Conservation (phyloP, 257 asterid species). For the Orobanche coerulescens region DNA sequence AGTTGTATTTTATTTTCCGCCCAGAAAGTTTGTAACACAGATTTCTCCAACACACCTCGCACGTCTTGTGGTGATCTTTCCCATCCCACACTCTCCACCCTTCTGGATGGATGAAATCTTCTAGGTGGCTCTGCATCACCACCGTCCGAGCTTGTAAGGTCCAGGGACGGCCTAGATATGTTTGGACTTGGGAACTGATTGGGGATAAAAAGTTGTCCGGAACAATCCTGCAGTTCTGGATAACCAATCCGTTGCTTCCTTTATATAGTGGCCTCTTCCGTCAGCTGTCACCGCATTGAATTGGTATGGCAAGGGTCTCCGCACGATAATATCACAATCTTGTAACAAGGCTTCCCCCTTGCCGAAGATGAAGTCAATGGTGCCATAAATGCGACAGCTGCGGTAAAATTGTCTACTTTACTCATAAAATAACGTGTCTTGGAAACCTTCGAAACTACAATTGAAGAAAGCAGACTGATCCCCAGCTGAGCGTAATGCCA, state of each 20-base stretch:
- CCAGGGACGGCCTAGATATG: conserved; percentile 66
- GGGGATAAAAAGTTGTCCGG: conserved; percentile 34
- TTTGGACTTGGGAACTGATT: conserved; percentile 23
- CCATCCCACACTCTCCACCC: conserved; percentile 46
- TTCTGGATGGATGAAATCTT: conserved; percentile 51
- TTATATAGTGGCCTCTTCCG: conserved; percentile 30
- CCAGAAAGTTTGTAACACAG: no score
- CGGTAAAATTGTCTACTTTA: conserved; percentile 48
- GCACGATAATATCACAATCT: conserved; percentile 44
- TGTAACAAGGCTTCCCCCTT: conserved; percentile 57
- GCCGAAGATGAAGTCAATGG: conserved; percentile 73
- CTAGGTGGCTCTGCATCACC: conserved; percentile 50
- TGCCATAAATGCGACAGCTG: conserved; percentile 62
- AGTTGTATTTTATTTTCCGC: no score
- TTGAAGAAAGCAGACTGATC: conserved; percentile 53
- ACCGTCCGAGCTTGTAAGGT: conserved; percentile 34
- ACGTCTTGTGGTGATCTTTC: conserved; percentile 18
- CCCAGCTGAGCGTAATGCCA: conserved; percentile 46
- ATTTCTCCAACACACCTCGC: no score
- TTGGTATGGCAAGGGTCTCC: conserved; percentile 37
- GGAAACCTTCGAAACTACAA: conserved; percentile 62
- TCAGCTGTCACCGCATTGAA: conserved; percentile 62
- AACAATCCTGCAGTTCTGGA: conserved; percentile 59
- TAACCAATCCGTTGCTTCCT: conserved; percentile 41
- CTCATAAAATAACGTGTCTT: conserved; percentile 71